These are phyloP conservation scores for Botryosphaeria dothidea DNA, from an alignment of 2,329 filamentous ascomycete genomes.

Conservation along the genomic window DNA sequence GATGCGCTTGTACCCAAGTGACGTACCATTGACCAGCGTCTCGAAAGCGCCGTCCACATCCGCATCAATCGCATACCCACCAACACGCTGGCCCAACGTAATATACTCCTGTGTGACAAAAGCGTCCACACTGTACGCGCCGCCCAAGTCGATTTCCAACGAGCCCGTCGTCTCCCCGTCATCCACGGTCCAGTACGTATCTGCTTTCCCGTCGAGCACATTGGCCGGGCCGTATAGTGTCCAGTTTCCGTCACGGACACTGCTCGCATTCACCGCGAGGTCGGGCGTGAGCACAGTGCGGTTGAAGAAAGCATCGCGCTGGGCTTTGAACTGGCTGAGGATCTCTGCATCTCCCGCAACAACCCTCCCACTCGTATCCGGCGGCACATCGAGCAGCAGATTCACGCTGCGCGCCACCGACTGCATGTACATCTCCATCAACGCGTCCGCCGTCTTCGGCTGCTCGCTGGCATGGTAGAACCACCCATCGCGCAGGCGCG, in stretches of 20 bases:
- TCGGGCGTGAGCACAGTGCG: conserved; percentile 6
- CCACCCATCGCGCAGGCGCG: conserved; percentile 22
- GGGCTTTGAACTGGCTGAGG: conserved; percentile 20
- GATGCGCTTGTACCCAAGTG: conserved; percentile 25
- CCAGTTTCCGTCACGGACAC: conserved; percentile 18
- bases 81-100: conserved; percentile 22
- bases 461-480: conserved; percentile 23
- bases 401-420: conserved; percentile 22
- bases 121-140: conserved; percentile 17
- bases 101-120: conserved; percentile 24
- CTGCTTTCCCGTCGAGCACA: conserved; percentile 15
- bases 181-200: conserved; percentile 23
- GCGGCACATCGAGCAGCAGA: conserved; percentile 23
- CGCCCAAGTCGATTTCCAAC: conserved; percentile 20
- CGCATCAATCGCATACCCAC: conserved; percentile 22
- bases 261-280: conserved; percentile 18
- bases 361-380: conserved; percentile 21
- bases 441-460: conserved; percentile 17
- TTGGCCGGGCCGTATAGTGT: conserved; percentile 19
- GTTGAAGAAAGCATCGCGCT: conserved; percentile 20
- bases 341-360: conserved; percentile 14
- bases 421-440: conserved; percentile 23
- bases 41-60: conserved; percentile 16
- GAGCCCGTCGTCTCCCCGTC: conserved; percentile 20
- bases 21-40: conserved; percentile 22